Evolutionary conservation across 306 rosid genomes (phyloP), one percentile per base, ranked within the genome.

Genomic region (Cucumis sativus): DNA sequence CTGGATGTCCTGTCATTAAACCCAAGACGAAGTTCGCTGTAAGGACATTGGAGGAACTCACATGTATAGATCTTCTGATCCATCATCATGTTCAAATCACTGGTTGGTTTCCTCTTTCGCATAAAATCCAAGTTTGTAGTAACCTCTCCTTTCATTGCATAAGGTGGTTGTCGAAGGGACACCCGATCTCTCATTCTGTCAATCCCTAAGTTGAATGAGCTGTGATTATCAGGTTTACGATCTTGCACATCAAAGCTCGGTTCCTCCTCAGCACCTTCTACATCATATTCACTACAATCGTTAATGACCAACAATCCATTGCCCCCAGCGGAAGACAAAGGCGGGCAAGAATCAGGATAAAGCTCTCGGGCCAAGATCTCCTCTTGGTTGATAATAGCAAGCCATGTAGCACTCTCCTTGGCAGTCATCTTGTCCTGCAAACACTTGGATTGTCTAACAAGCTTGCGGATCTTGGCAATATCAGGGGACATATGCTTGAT

Each of bases 391-490:
- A 93, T 86, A 69, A 93, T 86, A 70, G 97, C 95, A 16, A 91
- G 95, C 98, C 97, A 93, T 3, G 95, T 91, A 0, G 95, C 89
- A 52, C 95, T 93, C 82, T 93, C 98, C 88, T 89, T 93, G 2
- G 98, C 98, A 0, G 98, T 91, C 98, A 93, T 93, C 75, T 91
- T 93, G 78, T 93, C 98, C 78, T 93, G 98, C 81, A 93, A 85
- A 77, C 96, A 91, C 71, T 89, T 91, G 4, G 98, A 93, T 67
- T 91, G 98, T 77, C 95, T 86, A 37, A 93, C 97, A 10, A 93
- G 96, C 90, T 91, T 93, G 65, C 93, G 90, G 58, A 93, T 93
- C 85, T 88, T 91, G 74, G 94, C 87, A 18, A 93, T 88, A 80
- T 93, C 89, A 39, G 97, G 98, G n/a, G 96, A 93, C 84, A 93